Evolutionary conservation across 1,139 yeast genomes (phyloP), one percentile per base, ranked within the genome.

Genomic region (Hemisphaericaspora subhashii): DNA sequence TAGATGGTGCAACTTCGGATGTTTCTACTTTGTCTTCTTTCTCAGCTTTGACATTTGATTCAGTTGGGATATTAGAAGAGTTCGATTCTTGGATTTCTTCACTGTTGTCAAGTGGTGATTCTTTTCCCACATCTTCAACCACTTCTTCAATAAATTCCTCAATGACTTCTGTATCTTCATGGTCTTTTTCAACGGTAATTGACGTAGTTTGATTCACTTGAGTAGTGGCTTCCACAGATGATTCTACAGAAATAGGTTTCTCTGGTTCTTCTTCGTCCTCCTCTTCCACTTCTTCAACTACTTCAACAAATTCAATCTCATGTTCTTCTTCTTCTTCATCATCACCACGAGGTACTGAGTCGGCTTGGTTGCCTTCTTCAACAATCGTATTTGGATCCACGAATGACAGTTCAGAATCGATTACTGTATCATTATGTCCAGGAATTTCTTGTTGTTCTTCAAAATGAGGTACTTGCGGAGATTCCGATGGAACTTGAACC

Each of bases 391-490:
- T 44, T 12, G 38, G 37, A 5, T 39, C 43, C 5, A 37, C 40
- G 11, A 26, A 39, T 25, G 33, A 38, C 13, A 30, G 17, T 13
- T 40, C 40, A 12, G 37, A 35, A 36, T 23, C 35, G 13, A 39
- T 40, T 22, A 41, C 41, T 10, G 28, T 26, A 5, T 24, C 27
- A n/a, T 24, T 24, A 24, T 24, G 13, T 11, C 4, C 27, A 11
- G 27, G 27, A n/a, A 24, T 39, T 34, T 36, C 42, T 33, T 24
- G 33, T 17, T 43, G 45, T 21, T 45, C 46, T 10, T 31, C 41
- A 11, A 17, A 23, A 13, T 28, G 26, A 17, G 35, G 31, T 33
- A 35, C 36, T 8, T 12, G 34, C 9, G 7, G n/a, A 3, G 17
- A 3, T 27, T 24, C 23, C 2, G 23, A 21, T 11, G 11, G 23